Conservation (phyloP, 164 flowering plant species). For the Litsea cubeba region DNA sequence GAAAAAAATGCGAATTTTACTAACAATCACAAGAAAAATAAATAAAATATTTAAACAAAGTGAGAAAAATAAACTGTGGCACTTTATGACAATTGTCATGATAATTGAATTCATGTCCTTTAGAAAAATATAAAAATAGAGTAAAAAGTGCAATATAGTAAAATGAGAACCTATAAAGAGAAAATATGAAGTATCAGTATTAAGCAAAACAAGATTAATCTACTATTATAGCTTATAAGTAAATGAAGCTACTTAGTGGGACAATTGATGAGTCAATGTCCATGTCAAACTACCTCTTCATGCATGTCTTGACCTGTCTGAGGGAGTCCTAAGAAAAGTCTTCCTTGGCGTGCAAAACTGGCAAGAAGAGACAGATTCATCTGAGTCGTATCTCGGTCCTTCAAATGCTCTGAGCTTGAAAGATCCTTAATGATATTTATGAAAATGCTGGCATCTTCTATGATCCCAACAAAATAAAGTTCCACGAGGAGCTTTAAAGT, state of each 20-base stretch:
- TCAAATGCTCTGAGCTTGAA: slow-evolving; percentile 69
- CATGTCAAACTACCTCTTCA: slow-evolving; percentile 62
- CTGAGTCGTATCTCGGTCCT: slow-evolving; percentile 89
- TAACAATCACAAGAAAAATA: too few relatives aligned
- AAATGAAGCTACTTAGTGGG: background rate
- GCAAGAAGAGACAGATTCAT: slow-evolving; percentile 86
- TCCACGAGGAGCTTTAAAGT: slow-evolving; percentile 81
- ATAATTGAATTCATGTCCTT: too few relatives aligned
- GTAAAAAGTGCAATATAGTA: too few relatives aligned
- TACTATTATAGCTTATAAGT: too few relatives aligned
- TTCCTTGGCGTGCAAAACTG: slow-evolving; percentile 94
- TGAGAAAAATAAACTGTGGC: too few relatives aligned
- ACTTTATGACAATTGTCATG: too few relatives aligned
- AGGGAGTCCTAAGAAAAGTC: slow-evolving; percentile 81
- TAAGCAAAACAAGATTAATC: too few relatives aligned
- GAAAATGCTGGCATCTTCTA: slow-evolving; percentile 72
- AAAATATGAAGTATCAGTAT: too few relatives aligned
- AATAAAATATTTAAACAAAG: too few relatives aligned
- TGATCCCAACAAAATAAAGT: slow-evolving; percentile 87
- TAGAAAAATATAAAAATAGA: too few relatives aligned
- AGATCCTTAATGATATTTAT: slow-evolving; percentile 83
- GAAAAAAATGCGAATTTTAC: too few relatives aligned
- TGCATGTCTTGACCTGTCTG: slow-evolving; percentile 65
- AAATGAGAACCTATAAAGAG: too few relatives aligned
- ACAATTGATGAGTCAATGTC: background rate